Evolutionary conservation across 371 early-diverging fungal species (phyloP).

Genomic region (Mortierella sp.): DNA sequence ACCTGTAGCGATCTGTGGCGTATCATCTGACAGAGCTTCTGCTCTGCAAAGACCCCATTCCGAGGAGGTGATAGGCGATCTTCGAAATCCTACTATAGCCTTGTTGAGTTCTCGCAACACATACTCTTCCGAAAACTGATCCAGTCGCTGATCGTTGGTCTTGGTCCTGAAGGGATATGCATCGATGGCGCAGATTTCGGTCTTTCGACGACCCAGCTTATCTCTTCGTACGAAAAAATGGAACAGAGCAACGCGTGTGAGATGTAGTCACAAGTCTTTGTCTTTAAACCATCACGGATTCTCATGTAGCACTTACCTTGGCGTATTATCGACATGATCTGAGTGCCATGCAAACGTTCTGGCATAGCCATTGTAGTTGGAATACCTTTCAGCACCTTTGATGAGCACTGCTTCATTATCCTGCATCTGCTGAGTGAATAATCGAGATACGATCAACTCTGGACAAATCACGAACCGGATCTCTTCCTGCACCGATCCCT

Average conservation of each 20-base stretch:
- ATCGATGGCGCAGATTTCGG: constrained; percentile 53
- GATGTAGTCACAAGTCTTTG: too few relatives aligned
- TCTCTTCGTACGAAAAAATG: constrained; percentile 12
- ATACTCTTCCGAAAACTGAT: constrained; percentile 22
- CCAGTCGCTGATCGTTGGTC: constrained; percentile 12
- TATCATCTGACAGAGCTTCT: constrained; percentile 12
- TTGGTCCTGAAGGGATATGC: constrained; percentile 35
- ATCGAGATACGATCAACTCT: constrained; percentile 62
- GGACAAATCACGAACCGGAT: constrained; percentile 66
- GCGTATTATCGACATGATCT: constrained; percentile 46
- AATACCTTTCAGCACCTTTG: constrained; percentile 62
- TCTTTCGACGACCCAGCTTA: constrained; percentile 38
- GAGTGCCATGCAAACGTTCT: constrained; percentile 60
- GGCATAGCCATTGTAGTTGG: constrained; percentile 63
- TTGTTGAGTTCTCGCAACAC: constrained; percentile 45
- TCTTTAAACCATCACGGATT: too few relatives aligned
- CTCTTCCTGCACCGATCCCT: constrained; percentile 73
- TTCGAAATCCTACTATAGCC: constrained; percentile 38
- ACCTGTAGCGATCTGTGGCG: constrained; percentile 36
- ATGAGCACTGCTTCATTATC: constrained; percentile 62
- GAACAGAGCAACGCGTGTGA: not conserved
- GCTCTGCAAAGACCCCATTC: constrained; percentile 44
- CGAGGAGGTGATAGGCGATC: constrained; percentile 35
- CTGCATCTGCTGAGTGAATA: constrained; percentile 59
- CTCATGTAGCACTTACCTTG: too few relatives aligned